A percentile compares a stretch with the other conserved stretches of the same genome.
These are phyloP conservation scores for Plectranthus barbatus DNA, from an alignment of 257 asterid species.

Conservation along the genomic window DNA sequence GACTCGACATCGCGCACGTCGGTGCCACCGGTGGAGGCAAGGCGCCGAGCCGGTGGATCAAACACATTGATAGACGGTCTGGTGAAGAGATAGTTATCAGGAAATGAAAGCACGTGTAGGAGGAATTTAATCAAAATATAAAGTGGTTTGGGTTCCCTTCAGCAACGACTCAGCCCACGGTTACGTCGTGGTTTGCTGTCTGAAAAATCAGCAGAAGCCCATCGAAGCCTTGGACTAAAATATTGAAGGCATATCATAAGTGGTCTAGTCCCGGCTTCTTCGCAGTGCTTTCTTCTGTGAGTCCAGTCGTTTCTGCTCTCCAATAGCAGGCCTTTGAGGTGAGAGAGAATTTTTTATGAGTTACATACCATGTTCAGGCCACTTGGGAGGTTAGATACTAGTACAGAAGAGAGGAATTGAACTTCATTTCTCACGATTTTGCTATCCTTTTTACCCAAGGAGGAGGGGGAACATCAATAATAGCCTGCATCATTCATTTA, in stretches of 20 bases:
- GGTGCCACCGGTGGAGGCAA: slow-evolving; percentile 48
- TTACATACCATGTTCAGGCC: not conserved
- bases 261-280: slow-evolving; percentile 61
- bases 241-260: too few relatives aligned
- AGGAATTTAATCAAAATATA: too few relatives aligned
- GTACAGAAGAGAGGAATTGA: too few relatives aligned
- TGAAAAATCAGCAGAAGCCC: too few relatives aligned
- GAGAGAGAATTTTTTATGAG: slow-evolving; percentile 1
- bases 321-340: slow-evolving; percentile 55
- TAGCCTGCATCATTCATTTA: slow-evolving; percentile 46
- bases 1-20: slow-evolving; percentile 67
- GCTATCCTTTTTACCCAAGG: slow-evolving; percentile 69
- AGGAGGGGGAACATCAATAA: slow-evolving; percentile 92
- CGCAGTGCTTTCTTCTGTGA: slow-evolving; percentile 65
- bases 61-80: slow-evolving; percentile 36
- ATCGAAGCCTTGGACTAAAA: too few relatives aligned
- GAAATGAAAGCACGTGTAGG: too few relatives aligned
- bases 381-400: too few relatives aligned
- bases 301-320: slow-evolving; percentile 66
- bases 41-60: slow-evolving; percentile 49
- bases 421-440: slow-evolving; percentile 68
- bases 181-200: too few relatives aligned
- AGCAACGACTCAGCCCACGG: too few relatives aligned
- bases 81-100: slow-evolving; percentile 64
- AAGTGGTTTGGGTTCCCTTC: too few relatives aligned